Evolutionary conservation across 2,329 filamentous ascomycete genomes (phyloP), one percentile per base, ranked within the genome.

Genomic region (Fonsecaea pedrosoi): DNA sequence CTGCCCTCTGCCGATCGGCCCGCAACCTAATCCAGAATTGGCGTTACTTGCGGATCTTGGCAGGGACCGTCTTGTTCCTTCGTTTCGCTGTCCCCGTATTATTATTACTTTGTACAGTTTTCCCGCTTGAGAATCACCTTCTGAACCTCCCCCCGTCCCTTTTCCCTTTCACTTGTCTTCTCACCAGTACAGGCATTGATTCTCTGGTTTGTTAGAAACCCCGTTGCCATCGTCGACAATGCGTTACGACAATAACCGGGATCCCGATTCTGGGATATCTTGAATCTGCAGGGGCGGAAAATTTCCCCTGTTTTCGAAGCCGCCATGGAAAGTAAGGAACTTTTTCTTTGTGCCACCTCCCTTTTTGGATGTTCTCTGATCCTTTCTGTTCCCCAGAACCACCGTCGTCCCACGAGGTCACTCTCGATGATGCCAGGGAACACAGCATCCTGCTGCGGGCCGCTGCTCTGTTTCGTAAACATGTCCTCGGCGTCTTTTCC

Each of bases 161-260:
- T 9, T 7, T 45, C 25, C 18, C 18, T 25, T 50, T 21, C 8
- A 12, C 21, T 25, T n/a, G 21, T 50, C 45, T 12, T 5, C 25
- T 50, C 45, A 12, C 25, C 45, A 3, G 18, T 21, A 50, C 8
- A 2, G 9, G 18, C 18, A 21, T 9, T 50, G 18, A 25, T 8
- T 21, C 4, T n/a, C 45, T 50, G 9, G 18, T 25, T n/a, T 25
- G 9, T 10, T 21, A 5, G 21, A 10, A 7, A 25, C 8, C 25
- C 45, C 45, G 3, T 38, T 54, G 3, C n/a, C 4, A n/a, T 1
- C 59, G 18, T 30, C 38, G 34, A 62, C 32, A 25, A 67, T 67
- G 64, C 37, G 59, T 18, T 63, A 67, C 37, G 64, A 63, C 60
- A 63, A 67, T 15, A 55, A 56, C 37, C 35, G 50, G 53, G 64